Evolutionary conservation across 1,284 basidiomycete genomes (phyloP), one percentile per base, ranked within the genome.

Genomic region (Pholiota adiposa): DNA sequence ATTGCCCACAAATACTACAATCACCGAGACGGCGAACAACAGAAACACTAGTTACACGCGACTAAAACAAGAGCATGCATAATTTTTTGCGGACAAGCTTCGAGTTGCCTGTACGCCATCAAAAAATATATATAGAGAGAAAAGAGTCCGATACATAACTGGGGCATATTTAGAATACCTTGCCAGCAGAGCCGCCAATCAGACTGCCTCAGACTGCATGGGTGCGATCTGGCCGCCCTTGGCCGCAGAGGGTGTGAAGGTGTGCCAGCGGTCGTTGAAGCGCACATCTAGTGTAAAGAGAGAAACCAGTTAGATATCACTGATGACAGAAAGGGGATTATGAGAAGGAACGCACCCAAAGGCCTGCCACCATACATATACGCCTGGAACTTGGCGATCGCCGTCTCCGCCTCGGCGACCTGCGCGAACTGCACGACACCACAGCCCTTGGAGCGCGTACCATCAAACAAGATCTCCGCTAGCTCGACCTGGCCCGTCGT

Each of bases 371-470:
- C 94, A 67, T 96, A 96, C 85, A 94, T 88, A 70, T 96, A 96
- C 40, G 89, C 86, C 73, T 92, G 90, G 83, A 96, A 96, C 75
- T 96, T 96, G 56, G 93, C 92, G 56, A 97, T 96, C 1, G 97
- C 96, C 29, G 93, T 96, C 77, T 97, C 93, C 4, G 96, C 96
- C 72, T 98, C 96, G 11, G 81, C 75, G 25, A 92, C 85, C 65
- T 92, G 90, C n/a, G 87, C 85, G 70, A 99, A 98, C 74, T 98
- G 94, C 9, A 98, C 96, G 48, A 98, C 91, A 68, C 97, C 97
- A 59, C 91, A 90, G 21, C 97, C 97, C 73, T 96, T 96, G 51
- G 93, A 94, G 58, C 96, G 87, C 7, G 89, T 87, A 29, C 92
- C 92, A 63, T 98, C 96, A 68, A 92, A 94, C 52, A 98, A 74